phyloP scores from a whole-genome alignment of 2,329 filamentous ascomycete species.

The Sclerotinia minor region DNA sequence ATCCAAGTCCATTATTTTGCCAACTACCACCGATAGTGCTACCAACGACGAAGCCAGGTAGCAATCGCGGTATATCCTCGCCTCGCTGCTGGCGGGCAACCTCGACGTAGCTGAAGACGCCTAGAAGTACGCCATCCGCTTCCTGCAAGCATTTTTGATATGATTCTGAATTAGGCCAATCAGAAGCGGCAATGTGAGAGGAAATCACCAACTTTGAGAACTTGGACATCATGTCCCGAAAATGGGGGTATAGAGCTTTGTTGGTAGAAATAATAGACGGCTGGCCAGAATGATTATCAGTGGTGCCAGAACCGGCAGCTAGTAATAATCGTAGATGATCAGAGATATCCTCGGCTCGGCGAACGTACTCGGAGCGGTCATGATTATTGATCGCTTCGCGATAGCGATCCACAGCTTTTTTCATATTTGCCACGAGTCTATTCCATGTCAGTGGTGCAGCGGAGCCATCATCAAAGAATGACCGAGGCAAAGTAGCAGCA shows the following conservation, averaged over 20 bases:
- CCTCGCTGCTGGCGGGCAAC: slow-evolving; percentile 90
- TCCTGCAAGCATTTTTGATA: slow-evolving; percentile 94
- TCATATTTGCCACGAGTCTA: slow-evolving; percentile 88
- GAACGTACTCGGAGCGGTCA: slow-evolving; percentile 86
- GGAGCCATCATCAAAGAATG: slow-evolving; percentile 88
- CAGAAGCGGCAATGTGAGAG: slow-evolving; percentile 93
- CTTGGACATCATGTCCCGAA: slow-evolving; percentile 98
- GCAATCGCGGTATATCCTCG: slow-evolving; percentile 87
- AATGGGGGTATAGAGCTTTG: slow-evolving; percentile 94
- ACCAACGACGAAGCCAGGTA: slow-evolving; percentile 89
- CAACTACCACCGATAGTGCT: slow-evolving; percentile 84
- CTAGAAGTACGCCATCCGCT: slow-evolving; percentile 92
- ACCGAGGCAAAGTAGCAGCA: slow-evolving; percentile 64
- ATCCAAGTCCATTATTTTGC: slow-evolving; percentile 69
- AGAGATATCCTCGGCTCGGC: slow-evolving; percentile 94
- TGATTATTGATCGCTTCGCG: slow-evolving; percentile 83
- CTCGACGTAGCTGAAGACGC: slow-evolving; percentile 95
- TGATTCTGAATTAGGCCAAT: slow-evolving; percentile 92
- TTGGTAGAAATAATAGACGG: slow-evolving; percentile 99
- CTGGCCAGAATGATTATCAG: slow-evolving; percentile 97
- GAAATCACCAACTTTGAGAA: slow-evolving; percentile 99
- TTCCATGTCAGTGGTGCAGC: slow-evolving; percentile 84
- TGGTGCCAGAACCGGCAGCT: slow-evolving; percentile 94
- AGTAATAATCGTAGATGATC: slow-evolving; percentile 91
- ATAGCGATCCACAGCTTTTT: slow-evolving; percentile 83